A percentile compares a stretch with the other conserved stretches of the same genome.
Evolutionary conservation across 208 protist species (phyloP).

Genomic region (Acanthamoeba healyi): DNA sequence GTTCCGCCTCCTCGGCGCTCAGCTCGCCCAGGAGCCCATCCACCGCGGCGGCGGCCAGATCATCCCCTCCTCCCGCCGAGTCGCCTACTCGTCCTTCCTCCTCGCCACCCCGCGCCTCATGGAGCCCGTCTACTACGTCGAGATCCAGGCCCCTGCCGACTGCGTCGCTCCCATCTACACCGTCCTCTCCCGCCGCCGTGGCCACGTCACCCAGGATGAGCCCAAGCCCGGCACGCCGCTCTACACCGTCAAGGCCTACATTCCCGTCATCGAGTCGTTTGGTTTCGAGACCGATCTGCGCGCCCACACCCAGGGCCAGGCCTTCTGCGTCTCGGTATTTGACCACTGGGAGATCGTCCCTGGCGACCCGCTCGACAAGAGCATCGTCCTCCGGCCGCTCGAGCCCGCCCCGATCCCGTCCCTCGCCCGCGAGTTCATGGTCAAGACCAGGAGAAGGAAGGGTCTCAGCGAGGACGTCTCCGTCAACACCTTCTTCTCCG

Average conservation of each 20-base stretch:
- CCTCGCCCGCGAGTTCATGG: conserved; percentile 99
- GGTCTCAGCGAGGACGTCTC: conserved; percentile 83
- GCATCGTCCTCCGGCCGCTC: conserved; percentile 95
- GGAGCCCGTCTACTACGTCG: conserved; percentile 97
- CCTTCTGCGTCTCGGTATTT: conserved; percentile 96
- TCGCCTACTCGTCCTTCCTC: conserved; percentile 96
- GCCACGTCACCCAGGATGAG: conserved; percentile 93
- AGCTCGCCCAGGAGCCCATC: conserved; percentile 89
- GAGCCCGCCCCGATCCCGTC: conserved; percentile 94
- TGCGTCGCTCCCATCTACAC: conserved; percentile 92
- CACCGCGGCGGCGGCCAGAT: conserved; percentile 91
- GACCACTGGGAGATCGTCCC: conserved; percentile 98
- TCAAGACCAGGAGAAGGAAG: conserved; percentile 98
- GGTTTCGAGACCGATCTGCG: conserved; percentile 99
- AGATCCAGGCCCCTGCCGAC: conserved; percentile 95
- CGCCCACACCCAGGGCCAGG: conserved; percentile 96
- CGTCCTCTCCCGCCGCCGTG: conserved; percentile 88
- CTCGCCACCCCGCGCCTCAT: conserved; percentile 96
- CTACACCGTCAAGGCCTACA: conserved; percentile 94
- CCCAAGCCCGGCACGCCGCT: conserved; percentile 98
- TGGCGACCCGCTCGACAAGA: conserved; percentile 98
- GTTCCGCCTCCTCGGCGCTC: conserved; percentile 92
- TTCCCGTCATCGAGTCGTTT: conserved; percentile 99
- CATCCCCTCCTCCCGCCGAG: conserved; percentile 94
- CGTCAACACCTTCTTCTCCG: conserved; percentile 58